phyloP scores from a whole-genome alignment of 2,329 filamentous ascomycete genomes.

The Corynespora cassiicola region DNA sequence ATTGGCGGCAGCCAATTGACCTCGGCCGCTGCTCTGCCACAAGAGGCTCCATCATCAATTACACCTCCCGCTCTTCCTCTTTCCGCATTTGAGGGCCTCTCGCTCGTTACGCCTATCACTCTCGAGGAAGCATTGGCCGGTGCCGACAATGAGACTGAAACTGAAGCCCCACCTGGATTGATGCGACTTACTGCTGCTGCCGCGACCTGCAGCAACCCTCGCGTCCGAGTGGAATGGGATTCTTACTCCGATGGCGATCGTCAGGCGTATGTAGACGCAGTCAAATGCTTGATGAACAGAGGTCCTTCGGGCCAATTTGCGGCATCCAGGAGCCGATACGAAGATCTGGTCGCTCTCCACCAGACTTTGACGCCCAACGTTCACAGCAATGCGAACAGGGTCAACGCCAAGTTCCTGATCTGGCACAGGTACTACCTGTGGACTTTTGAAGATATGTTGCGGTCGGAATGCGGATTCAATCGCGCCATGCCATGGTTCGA shows the following conservation, averaged over 20 bases:
- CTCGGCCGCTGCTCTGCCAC: conserved; percentile 19
- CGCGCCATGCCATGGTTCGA: conserved; percentile 48
- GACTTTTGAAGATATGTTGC: conserved; percentile 50
- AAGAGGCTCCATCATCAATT: conserved; percentile 9
- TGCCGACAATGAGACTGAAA: background rate
- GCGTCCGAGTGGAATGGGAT: conserved; percentile 41
- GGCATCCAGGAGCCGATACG: conserved; percentile 36
- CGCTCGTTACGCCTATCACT: conserved; percentile 12
- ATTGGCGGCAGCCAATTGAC: too few relatives aligned
- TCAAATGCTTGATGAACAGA: conserved; percentile 37
- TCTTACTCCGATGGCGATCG: conserved; percentile 26
- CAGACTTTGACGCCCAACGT: conserved; percentile 41
- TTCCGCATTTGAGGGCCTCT: conserved; percentile 10
- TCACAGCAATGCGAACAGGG: conserved; percentile 39
- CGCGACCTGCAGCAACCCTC: conserved; percentile 33
- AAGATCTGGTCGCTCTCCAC: conserved; percentile 43
- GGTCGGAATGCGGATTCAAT: conserved; percentile 50
- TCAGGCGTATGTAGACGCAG: conserved; percentile 31
- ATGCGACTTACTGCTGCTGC: conserved; percentile 7
- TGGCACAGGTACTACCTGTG: conserved; percentile 54
- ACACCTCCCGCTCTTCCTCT: conserved; percentile 15
- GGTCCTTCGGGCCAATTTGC: conserved; percentile 30
- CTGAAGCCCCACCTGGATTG: background rate
- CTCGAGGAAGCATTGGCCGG: conserved; percentile 12
- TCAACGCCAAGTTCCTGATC: conserved; percentile 48